phyloP scores from a whole-genome alignment of 768 basidiomycete genomes.

The Astraeus odoratus region DNA sequence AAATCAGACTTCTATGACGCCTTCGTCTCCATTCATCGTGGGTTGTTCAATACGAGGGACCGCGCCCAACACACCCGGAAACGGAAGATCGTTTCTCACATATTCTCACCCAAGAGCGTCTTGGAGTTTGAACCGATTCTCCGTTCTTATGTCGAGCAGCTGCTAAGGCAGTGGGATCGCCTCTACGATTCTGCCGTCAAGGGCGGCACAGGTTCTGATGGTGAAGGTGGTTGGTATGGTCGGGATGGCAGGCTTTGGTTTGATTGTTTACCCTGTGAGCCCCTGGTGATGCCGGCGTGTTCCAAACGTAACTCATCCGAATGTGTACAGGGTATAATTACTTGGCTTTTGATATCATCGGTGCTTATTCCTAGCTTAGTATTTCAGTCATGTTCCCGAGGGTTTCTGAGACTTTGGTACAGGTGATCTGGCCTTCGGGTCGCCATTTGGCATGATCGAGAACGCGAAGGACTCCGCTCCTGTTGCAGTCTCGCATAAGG shows the following conservation, averaged over 20 bases:
- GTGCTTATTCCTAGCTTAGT: slow-evolving; percentile 18
- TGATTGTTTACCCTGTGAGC: slow-evolving; percentile 66
- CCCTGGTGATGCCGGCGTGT: not conserved
- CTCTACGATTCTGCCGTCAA: slow-evolving; percentile 50
- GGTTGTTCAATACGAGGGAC: slow-evolving; percentile 75
- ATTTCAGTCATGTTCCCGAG: too few species aligned
- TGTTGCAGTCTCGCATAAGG: slow-evolving; percentile 51
- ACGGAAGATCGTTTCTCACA: slow-evolving; percentile 84
- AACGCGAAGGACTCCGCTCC: slow-evolving; percentile 67
- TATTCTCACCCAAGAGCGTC: slow-evolving; percentile 81
- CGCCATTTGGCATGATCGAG: slow-evolving; percentile 83
- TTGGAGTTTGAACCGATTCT: slow-evolving; percentile 83
- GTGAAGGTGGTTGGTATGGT: slow-evolving; percentile 58
- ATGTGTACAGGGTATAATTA: slow-evolving; percentile 47
- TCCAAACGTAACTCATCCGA: slow-evolving; percentile 7
- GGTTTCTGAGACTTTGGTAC: not conserved
- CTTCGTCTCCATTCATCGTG: slow-evolving; percentile 68
- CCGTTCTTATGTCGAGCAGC: slow-evolving; percentile 45
- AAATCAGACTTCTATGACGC: slow-evolving; percentile 77
- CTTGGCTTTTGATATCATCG: slow-evolving; percentile 73
- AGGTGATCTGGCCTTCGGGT: slow-evolving; percentile 77
- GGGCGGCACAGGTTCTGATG: slow-evolving; percentile 50
- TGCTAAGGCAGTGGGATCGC: slow-evolving; percentile 73
- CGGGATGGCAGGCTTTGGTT: slow-evolving; percentile 61
- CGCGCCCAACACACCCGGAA: slow-evolving; percentile 78